Evolutionary conservation across 2,329 filamentous ascomycete species (phyloP).

Genomic region (Neonectria hederae): DNA sequence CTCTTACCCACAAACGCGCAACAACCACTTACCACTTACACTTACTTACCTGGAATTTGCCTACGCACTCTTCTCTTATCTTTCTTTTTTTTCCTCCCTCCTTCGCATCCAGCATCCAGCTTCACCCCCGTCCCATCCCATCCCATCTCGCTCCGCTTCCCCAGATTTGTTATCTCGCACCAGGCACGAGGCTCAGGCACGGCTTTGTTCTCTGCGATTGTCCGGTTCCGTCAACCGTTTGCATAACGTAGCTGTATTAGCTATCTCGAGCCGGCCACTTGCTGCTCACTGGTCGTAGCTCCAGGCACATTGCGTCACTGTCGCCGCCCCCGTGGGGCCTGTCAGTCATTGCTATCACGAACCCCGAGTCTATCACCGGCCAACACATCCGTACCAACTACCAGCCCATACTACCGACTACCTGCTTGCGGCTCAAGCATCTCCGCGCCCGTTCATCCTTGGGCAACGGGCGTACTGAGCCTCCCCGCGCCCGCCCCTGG

Average conservation of each 20-base stretch:
- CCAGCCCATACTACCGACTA: not conserved
- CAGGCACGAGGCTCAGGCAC: conserved; percentile 25
- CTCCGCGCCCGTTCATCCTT: conserved; percentile 39
- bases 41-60: conserved; percentile 32
- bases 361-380: conserved; percentile 14
- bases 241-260: conserved; percentile 45
- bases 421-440: conserved; percentile 36
- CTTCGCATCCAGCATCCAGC: conserved; percentile 12
- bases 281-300: conserved; percentile 42
- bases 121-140: conserved; percentile 8
- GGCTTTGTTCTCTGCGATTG: conserved; percentile 13
- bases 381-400: not conserved
- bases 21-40: conserved; percentile 45
- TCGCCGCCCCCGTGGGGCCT: conserved; percentile 38
- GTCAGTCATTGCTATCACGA: conserved; percentile 26
- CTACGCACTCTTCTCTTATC: conserved; percentile 40
- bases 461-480: conserved; percentile 41
- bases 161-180: conserved; percentile 45
- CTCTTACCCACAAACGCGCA: conserved; percentile 14
- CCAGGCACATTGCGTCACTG: conserved; percentile 44
- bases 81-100: conserved; percentile 28
- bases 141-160: conserved; percentile 40
- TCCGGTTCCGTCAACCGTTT: conserved; percentile 31
- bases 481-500: conserved; percentile 21
- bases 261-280: conserved; percentile 37